Percentiles rank a stretch among this genome's conserved stretches.
Conservation (phyloP, 306 rosid species). For the Mimosa bimucronata region DNA sequence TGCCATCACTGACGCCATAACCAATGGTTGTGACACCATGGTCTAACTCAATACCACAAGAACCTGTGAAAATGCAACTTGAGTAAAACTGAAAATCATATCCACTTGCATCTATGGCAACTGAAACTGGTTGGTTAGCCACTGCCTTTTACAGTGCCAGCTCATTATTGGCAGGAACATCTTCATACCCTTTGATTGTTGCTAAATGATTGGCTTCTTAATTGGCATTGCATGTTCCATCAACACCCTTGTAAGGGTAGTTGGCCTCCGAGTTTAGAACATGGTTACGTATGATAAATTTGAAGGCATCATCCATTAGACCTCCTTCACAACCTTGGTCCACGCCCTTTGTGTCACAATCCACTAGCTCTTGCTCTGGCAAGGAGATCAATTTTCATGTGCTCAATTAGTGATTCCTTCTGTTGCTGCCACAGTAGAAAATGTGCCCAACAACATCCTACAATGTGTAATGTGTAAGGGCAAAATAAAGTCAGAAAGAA, state of each 20-base stretch:
- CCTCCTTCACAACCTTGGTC: constrained; percentile 49
- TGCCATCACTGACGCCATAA: constrained; percentile 33
- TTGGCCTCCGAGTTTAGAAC: constrained; percentile 37
- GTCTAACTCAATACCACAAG: constrained; percentile 41
- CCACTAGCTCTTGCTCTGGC: constrained; percentile 48
- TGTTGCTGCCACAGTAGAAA: constrained; percentile 47
- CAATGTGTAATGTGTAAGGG: not conserved
- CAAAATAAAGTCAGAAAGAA: not conserved
- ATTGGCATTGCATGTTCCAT: constrained; percentile 31
- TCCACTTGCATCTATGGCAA: constrained; percentile 49
- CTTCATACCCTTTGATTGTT: constrained; percentile 43
- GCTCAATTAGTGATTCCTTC: constrained; percentile 41
- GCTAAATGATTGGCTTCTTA: constrained; percentile 25
- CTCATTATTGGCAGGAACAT: constrained; percentile 45
- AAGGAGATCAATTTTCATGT: constrained; percentile 38
- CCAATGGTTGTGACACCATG: constrained; percentile 50
- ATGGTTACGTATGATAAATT: constrained; percentile 39
- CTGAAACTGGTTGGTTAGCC: constrained; percentile 46
- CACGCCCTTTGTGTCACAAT: constrained; percentile 42
- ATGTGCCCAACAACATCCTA: constrained; percentile 51
- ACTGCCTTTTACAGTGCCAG: constrained; percentile 42
- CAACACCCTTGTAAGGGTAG: constrained; percentile 39
- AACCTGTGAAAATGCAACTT: constrained; percentile 39
- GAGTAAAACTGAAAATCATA: constrained; percentile 43
- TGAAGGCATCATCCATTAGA: constrained; percentile 46